A percentile compares a stretch with the other conserved stretches of the same genome.
These are phyloP conservation scores for Neurospora sp. DNA, from an alignment of 495 filamentous ascomycete genomes.

Conservation along the genomic window DNA sequence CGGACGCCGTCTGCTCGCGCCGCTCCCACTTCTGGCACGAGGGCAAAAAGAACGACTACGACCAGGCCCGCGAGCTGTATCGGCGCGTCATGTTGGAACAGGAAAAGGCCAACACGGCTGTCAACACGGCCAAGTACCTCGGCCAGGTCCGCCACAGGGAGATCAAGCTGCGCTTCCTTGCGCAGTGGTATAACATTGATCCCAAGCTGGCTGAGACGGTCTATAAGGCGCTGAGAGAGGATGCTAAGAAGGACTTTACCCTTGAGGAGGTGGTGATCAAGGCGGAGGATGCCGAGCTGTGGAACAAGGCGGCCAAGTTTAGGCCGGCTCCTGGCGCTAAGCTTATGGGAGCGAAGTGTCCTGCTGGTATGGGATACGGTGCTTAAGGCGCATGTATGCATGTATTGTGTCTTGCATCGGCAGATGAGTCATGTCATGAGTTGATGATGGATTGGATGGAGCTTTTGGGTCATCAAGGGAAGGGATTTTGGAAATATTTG, in stretches of 20 bases:
- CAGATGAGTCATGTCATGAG: not conserved
- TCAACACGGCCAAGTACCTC: constrained; percentile 38
- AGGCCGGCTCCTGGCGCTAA: not conserved
- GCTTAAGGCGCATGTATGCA: not conserved
- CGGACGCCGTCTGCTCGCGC: constrained; percentile 38
- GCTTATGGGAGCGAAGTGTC: not conserved
- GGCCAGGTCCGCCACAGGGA: constrained; percentile 21
- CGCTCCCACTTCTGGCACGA: constrained; percentile 48
- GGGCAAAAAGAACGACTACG: constrained; percentile 43
- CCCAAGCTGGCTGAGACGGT: constrained; percentile 30
- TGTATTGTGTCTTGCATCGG: not conserved
- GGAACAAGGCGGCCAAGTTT: not conserved
- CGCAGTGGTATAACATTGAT: constrained; percentile 42
- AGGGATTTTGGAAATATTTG: not conserved
- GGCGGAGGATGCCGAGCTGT: not conserved
- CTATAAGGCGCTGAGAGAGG: not conserved
- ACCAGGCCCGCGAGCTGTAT: constrained; percentile 42
- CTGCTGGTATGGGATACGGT: not conserved
- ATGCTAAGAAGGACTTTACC: not conserved
- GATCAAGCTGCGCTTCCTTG: constrained; percentile 22
- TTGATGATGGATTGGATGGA: not conserved
- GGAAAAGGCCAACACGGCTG: constrained; percentile 32
- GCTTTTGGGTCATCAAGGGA: not conserved
- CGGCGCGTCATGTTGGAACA: constrained; percentile 34
- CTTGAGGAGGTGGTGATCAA: not conserved